Conservation (phyloP, 306 rosid genomes). For the Vigna trinervia region DNA sequence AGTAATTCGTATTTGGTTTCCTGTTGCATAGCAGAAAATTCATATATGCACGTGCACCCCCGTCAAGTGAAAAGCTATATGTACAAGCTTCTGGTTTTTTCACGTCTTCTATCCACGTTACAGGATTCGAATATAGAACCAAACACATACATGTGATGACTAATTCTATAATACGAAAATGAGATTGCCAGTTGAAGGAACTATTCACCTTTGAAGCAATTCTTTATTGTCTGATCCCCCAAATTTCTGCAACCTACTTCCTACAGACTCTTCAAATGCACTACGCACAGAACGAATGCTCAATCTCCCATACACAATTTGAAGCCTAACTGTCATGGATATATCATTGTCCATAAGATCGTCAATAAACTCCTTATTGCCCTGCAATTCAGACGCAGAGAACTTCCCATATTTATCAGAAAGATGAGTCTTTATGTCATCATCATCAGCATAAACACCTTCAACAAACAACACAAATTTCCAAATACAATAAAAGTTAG, state of each 20-base stretch:
- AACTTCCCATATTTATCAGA: conserved; percentile 68
- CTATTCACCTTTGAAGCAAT: conserved; percentile 80
- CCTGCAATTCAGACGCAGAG: conserved; percentile 58
- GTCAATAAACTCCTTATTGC: conserved; percentile 63
- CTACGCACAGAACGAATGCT: conserved; percentile 85
- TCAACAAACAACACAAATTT: conserved; percentile 38
- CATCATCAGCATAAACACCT: conserved; percentile 85
- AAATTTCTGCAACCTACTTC: conserved; percentile 72
- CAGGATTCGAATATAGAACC: not conserved
- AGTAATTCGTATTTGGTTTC: not conserved
- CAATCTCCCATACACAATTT: conserved; percentile 79
- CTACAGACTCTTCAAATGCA: conserved; percentile 91
- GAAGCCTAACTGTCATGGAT: conserved; percentile 81
- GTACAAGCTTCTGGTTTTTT: not conserved
- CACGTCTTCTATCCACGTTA: too few relatives aligned
- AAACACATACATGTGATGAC: not conserved
- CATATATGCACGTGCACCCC: too few relatives aligned
- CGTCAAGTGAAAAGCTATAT: not conserved
- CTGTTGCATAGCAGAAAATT: too few relatives aligned
- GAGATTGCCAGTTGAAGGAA: conserved; percentile 20
- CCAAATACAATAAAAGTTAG: conserved; percentile 1
- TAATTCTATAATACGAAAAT: not conserved
- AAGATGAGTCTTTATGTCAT: conserved; percentile 60
- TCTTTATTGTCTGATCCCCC: conserved; percentile 77
- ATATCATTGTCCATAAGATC: conserved; percentile 83